Base-by-base conservation (phyloP, 257 asterid species). In the Lithospermum erythrorhizon region DNA sequence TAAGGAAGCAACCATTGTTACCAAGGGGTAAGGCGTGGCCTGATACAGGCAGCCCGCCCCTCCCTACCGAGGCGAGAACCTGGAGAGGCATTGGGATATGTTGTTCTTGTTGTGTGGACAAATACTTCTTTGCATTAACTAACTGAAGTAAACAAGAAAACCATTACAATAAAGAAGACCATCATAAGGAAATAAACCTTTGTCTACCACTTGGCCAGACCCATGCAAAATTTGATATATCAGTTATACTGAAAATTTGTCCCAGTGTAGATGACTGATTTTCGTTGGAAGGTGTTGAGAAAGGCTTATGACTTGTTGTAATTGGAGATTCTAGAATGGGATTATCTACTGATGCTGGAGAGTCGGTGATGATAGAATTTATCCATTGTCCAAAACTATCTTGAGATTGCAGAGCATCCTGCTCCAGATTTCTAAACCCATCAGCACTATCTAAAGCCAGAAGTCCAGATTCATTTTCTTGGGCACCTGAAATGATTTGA, bases 171-270 rank as follows among this genome's bases (percentile, higher is more conserved):
- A 29, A 19, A 73, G 57, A 41, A 11, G 18, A 41, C 49, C 49
- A 14, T 21, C 57, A 52, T 47, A 67, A 32, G 18, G 61, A 65
- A 55, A 68, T 72, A 25, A 70, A 91, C 98, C 97, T 93, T 93
- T 54, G 96, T 84, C 74, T 80, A 89, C 81, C 97, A 59, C 73
- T 80, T 51, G 99, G 78, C 73, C 78, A 72, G 61, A 89, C 96
- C 81, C 81, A 89, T 63, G 87, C 55, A 70, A 91, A 97, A n/a
- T n/a, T n/a, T 57, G 97, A 86, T 75, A 93, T 65, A 61, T 93
- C 95, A 24, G 78, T 73, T 71, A 93, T 83, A 62, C 67, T 72
- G 70, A 89, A 84, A 65, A 77, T 80, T 67, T 71, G 81, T 65
- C 83, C 84, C 51, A 37, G 45, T 3, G 66, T 66, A 69, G 83